These are phyloP conservation scores for Colletotrichum lupini DNA, from an alignment of 2,329 filamentous ascomycete species.

Conservation along the genomic window DNA sequence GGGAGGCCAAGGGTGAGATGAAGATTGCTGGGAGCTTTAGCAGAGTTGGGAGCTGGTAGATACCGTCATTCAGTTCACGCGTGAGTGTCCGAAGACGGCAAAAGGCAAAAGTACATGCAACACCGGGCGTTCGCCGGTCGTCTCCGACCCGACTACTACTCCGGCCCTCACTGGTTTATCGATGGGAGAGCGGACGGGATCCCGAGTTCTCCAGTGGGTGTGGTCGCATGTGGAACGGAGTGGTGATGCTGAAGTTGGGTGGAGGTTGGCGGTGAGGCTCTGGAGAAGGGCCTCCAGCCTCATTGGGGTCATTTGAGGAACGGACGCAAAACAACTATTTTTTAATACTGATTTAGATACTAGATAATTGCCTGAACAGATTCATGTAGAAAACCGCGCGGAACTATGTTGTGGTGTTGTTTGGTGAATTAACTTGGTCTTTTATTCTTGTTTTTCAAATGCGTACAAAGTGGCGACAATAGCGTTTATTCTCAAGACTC, in stretches of 20 bases:
- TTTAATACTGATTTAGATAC: background rate
- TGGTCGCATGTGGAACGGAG: background rate
- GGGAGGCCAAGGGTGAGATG: slow-evolving; percentile 70
- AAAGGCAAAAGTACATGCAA: background rate
- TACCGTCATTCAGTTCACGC: background rate
- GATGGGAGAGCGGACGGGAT: background rate
- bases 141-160: background rate
- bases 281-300: background rate
- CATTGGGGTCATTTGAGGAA: background rate
- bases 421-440: background rate
- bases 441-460: background rate
- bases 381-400: background rate
- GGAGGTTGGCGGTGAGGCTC: background rate
- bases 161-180: background rate
- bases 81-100: background rate
- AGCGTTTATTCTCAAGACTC: rapidly evolving
- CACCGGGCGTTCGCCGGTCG: background rate
- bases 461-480: too few relatives aligned
- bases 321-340: background rate
- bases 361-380: background rate
- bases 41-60: slow-evolving; percentile 32
- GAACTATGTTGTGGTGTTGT: background rate
- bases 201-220: background rate
- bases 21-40: slow-evolving; percentile 57
- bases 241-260: background rate